phyloP scores from a whole-genome alignment of 2,329 filamentous ascomycete genomes.

The Dothistroma septosporum region DNA sequence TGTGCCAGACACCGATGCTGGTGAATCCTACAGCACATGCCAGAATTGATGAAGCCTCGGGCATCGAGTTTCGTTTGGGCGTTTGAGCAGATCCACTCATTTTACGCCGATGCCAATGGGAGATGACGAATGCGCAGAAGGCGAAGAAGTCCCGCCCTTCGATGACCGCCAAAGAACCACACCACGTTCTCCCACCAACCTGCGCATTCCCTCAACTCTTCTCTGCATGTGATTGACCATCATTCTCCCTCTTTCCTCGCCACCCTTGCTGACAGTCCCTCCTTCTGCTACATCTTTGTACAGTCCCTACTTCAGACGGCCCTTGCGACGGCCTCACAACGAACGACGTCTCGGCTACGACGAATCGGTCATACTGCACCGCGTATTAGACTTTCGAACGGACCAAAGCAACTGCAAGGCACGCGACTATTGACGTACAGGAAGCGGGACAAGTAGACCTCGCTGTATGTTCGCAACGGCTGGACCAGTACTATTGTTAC shows the following conservation, averaged over 20 bases:
- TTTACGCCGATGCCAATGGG: neutral
- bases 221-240: neutral
- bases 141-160: neutral
- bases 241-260: neutral
- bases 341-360: neutral
- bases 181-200: neutral
- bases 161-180: neutral
- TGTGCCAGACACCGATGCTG: neutral
- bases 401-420: neutral
- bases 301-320: neutral
- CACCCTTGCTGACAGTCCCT: neutral
- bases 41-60: neutral
- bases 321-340: neutral
- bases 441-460: neutral
- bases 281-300: slow-evolving; percentile 2
- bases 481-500: neutral
- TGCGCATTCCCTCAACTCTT: neutral
- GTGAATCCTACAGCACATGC: neutral
- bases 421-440: slow-evolving; percentile 1
- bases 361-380: neutral
- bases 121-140: neutral
- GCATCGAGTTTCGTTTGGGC: neutral
- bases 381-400: neutral
- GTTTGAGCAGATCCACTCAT: neutral
- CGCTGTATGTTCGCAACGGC: neutral